phyloP scores from a whole-genome alignment of 1,139 yeast genomes.

The Geotrichum australiense region DNA sequence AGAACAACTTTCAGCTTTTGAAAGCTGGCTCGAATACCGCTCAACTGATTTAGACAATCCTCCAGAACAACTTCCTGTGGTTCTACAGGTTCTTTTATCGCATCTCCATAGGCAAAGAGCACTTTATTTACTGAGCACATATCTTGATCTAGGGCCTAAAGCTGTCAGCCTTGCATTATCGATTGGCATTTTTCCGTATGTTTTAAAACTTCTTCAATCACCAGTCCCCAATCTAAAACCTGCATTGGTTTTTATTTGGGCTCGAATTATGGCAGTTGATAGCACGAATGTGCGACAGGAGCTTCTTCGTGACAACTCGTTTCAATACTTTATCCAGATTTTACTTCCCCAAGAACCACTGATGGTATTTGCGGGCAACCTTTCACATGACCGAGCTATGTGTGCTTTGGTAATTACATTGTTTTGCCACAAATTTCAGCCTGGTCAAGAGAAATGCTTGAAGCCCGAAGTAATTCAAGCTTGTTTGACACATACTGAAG shows the following conservation, averaged over 20 bases:
- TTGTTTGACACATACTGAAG: constrained; percentile 57
- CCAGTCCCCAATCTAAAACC: constrained; percentile 96
- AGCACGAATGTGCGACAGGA: constrained; percentile 87
- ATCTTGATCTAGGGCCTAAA: constrained; percentile 94
- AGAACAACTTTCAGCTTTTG: constrained; percentile 93
- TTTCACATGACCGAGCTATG: constrained; percentile 84
- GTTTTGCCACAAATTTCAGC: constrained; percentile 70
- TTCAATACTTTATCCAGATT: constrained; percentile 76
- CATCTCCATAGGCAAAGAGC: constrained; percentile 94
- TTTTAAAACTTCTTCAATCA: constrained; percentile 78
- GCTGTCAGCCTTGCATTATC: constrained; percentile 90
- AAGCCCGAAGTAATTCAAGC: constrained; percentile 66
- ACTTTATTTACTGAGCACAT: constrained; percentile 70
- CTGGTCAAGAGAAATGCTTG: constrained; percentile 76
- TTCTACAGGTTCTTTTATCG: constrained; percentile 81
- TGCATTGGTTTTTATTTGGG: constrained; percentile 93
- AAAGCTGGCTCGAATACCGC: constrained; percentile 89
- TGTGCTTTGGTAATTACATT: constrained; percentile 84
- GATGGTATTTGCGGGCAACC: constrained; percentile 33
- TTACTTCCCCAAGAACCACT: constrained; percentile 42
- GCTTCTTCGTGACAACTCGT: constrained; percentile 84
- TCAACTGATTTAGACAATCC: constrained; percentile 64
- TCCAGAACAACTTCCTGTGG: constrained; percentile 93
- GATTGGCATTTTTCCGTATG: constrained; percentile 95
- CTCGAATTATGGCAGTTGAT: constrained; percentile 94